Evolutionary conservation across 1,139 yeast genomes (phyloP).

Genomic region (Candida glucosophila): DNA sequence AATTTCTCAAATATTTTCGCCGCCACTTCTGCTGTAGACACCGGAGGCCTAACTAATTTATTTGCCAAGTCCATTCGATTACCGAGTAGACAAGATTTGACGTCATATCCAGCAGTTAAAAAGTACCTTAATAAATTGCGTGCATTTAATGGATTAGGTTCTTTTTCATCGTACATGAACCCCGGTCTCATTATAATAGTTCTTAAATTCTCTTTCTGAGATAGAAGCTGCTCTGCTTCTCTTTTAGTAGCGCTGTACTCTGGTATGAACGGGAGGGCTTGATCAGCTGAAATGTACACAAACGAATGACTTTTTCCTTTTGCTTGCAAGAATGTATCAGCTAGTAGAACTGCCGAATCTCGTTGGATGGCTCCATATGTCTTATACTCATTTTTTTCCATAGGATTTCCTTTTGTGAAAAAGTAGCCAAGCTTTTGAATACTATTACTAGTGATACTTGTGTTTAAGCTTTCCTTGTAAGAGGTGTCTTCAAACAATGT

Average conservation of each 20-base stretch:
- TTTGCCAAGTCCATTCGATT: slow-evolving; percentile 25
- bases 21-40: slow-evolving; percentile 67
- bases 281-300: slow-evolving; percentile 78
- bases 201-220: slow-evolving; percentile 38
- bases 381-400: slow-evolving; percentile 35
- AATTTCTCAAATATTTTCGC: slow-evolving; percentile 47
- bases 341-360: slow-evolving; percentile 61
- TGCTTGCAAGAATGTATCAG: slow-evolving; percentile 40
- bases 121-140: slow-evolving; percentile 20
- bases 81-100: slow-evolving; percentile 31
- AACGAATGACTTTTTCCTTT: slow-evolving; percentile 32
- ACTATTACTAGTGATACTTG: slow-evolving; percentile 27
- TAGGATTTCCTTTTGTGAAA: slow-evolving; percentile 41
- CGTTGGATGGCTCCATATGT: slow-evolving; percentile 60
- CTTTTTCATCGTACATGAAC: slow-evolving; percentile 60
- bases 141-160: slow-evolving; percentile 16
- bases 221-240: slow-evolving; percentile 59
- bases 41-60: slow-evolving; percentile 49
- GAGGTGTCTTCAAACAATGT: slow-evolving; percentile 56
- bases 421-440: slow-evolving; percentile 18
- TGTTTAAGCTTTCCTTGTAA: slow-evolving; percentile 51
- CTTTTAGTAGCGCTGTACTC: slow-evolving; percentile 66
- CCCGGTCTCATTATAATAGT: slow-evolving; percentile 71
- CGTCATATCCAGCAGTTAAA: slow-evolving; percentile 27
- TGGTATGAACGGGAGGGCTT: slow-evolving; percentile 60